Conservation (phyloP, 2,329 filamentous ascomycete genomes). For the Fusarium virguliforme region DNA sequence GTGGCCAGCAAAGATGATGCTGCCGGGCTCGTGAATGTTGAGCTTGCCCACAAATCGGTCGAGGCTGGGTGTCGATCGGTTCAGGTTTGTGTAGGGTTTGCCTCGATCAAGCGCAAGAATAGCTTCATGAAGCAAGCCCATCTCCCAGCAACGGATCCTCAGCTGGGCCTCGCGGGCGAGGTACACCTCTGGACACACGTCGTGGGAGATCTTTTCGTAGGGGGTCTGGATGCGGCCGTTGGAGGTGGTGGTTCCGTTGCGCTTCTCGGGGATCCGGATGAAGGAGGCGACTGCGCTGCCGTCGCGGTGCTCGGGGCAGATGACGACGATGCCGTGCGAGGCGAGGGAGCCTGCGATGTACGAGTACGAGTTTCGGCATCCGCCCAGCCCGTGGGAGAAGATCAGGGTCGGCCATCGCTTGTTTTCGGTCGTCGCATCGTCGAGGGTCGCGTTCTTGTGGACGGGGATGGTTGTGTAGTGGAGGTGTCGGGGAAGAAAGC, state of each 20-base stretch:
- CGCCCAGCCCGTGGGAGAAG: conserved; percentile 89
- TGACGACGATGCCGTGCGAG: conserved; percentile 84
- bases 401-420: conserved; percentile 84
- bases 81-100: conserved; percentile 66
- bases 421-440: conserved; percentile 63
- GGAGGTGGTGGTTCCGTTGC: conserved; percentile 53
- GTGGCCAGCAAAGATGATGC: conserved; percentile 83
- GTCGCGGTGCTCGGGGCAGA: conserved; percentile 88
- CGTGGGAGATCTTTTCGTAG: conserved; percentile 73
- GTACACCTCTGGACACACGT: conserved; percentile 76
- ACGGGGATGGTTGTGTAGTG: conserved; percentile 82
- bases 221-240: conserved; percentile 57
- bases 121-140: conserved; percentile 79
- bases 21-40: conserved; percentile 79
- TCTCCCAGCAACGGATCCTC: conserved; percentile 83
- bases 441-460: conserved; percentile 78
- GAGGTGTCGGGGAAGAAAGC: conserved; percentile 78
- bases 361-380: conserved; percentile 88
- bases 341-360: conserved; percentile 84
- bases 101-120: conserved; percentile 77
- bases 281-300: conserved; percentile 84
- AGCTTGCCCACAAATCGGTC: conserved; percentile 73
- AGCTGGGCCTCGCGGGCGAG: conserved; percentile 79
- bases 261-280: conserved; percentile 73
- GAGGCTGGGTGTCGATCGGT: conserved; percentile 67